These are phyloP conservation scores for Saccharum spontaneum DNA, from an alignment of 176 grass and related monocot species.

Conservation along the genomic window DNA sequence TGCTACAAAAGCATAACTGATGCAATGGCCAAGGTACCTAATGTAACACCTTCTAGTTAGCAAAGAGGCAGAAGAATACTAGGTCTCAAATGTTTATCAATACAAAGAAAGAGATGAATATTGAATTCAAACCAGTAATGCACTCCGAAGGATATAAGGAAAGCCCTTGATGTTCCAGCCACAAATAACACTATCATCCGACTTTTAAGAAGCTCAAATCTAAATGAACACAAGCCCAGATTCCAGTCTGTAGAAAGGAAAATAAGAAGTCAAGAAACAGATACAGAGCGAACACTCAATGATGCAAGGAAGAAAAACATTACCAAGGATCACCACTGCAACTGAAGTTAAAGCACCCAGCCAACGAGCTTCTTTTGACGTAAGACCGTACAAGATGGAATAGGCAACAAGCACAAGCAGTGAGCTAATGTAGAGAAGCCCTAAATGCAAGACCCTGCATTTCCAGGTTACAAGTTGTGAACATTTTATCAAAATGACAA, in stretches of 20 bases:
- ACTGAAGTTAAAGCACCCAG: constrained; percentile 87
- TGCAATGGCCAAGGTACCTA: constrained; percentile 99
- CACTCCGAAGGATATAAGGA: constrained; percentile 98
- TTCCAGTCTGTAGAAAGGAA: constrained; percentile 88
- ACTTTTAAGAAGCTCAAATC: constrained; percentile 95
- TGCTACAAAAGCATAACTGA: constrained; percentile 98
- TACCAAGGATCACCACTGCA: constrained; percentile 96
- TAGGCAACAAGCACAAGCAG: constrained; percentile 80
- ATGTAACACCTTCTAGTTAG: constrained; percentile 39
- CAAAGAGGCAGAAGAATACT: constrained; percentile 23
- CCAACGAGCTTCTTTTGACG: constrained; percentile 92
- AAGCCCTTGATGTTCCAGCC: constrained; percentile 91
- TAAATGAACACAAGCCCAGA: constrained; percentile 84
- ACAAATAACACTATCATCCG: constrained; percentile 75
- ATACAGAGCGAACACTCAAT: constrained; percentile 9
- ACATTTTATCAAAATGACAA: constrained; percentile 35
- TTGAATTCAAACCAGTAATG: constrained; percentile 82
- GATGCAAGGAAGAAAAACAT: constrained; percentile 38
- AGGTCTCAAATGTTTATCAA: constrained; percentile 21
- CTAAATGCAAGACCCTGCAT: constrained; percentile 77
- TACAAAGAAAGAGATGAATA: constrained; percentile 24
- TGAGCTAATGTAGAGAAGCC: constrained; percentile 87
- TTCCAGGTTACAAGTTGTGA: constrained; percentile 29
- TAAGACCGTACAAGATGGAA: constrained; percentile 85
- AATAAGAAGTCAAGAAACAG: constrained; percentile 32